Conservation (phyloP, 192 early-diverging fungal genomes). For the Podochytrium sp. region DNA sequence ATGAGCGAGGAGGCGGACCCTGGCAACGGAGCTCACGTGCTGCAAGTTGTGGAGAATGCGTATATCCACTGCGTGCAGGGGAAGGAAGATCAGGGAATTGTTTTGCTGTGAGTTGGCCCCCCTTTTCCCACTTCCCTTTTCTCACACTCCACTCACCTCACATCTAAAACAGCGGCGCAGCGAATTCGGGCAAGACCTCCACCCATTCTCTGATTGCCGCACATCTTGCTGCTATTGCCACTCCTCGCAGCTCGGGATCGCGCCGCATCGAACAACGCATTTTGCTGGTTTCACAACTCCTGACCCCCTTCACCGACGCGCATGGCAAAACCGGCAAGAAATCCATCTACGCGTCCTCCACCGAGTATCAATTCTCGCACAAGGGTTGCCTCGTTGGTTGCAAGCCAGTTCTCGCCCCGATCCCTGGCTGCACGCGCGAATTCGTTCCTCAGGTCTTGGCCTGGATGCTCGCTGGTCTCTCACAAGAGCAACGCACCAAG, state of each 20-base stretch:
- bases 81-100: neutral
- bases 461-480: neutral
- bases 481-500: neutral
- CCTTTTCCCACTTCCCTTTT: neutral
- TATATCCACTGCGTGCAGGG: neutral
- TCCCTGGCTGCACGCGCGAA: neutral
- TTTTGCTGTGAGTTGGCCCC: neutral
- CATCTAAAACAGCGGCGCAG: neutral
- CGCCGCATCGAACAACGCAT: neutral
- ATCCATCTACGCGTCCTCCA: neutral
- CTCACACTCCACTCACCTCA: neutral
- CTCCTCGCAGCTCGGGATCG: neutral
- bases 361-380: constrained; percentile 2
- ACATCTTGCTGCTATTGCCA: neutral
- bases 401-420: neutral
- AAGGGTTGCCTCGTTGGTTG: neutral
- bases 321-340: no score
- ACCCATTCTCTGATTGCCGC: neutral
- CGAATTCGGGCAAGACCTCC: neutral
- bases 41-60: neutral
- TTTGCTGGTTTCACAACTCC: neutral
- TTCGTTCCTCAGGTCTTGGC: neutral
- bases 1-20: neutral
- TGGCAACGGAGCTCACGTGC: neutral
- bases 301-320: no score